Evolutionary conservation across 495 filamentous ascomycete species (phyloP).

Genomic region (Lophiotrema nucula): DNA sequence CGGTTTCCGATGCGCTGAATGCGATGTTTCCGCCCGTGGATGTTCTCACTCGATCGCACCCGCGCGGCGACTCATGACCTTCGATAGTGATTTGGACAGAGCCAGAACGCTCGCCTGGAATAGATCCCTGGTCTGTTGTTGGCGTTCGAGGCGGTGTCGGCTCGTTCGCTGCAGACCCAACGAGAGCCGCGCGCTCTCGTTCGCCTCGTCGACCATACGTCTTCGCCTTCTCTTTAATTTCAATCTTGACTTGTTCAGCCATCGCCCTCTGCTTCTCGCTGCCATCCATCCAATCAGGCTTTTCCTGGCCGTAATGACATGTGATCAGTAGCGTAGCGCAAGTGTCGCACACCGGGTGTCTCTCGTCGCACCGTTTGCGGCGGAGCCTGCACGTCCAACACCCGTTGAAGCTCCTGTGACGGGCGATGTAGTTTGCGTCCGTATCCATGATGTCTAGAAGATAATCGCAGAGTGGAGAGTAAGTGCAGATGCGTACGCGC

Average conservation of each 20-base stretch:
- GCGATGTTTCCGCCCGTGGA: conserved; percentile 10
- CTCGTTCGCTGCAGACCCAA: not conserved
- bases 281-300: conserved; percentile 60
- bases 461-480: too few species aligned
- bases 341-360: conserved; percentile 46
- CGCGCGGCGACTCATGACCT: not conserved
- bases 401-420: conserved; percentile 46
- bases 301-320: conserved; percentile 49
- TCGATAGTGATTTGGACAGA: not conserved
- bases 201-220: conserved; percentile 44
- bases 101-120: not conserved
- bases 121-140: not conserved
- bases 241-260: conserved; percentile 49
- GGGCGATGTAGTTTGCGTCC: too few species aligned
- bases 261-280: conserved; percentile 49
- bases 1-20: conserved; percentile 36
- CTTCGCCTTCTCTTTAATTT: conserved; percentile 53
- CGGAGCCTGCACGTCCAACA: conserved; percentile 60
- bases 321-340: conserved; percentile 49
- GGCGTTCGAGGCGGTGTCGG: not conserved
- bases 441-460: too few species aligned
- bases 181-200: conserved; percentile 12
- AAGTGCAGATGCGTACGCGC: too few species aligned
- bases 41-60: not conserved
- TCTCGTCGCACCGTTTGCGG: conserved; percentile 57